Base-by-base conservation (phyloP, 768 basidiomycete genomes). In the Mycena belliarum region DNA sequence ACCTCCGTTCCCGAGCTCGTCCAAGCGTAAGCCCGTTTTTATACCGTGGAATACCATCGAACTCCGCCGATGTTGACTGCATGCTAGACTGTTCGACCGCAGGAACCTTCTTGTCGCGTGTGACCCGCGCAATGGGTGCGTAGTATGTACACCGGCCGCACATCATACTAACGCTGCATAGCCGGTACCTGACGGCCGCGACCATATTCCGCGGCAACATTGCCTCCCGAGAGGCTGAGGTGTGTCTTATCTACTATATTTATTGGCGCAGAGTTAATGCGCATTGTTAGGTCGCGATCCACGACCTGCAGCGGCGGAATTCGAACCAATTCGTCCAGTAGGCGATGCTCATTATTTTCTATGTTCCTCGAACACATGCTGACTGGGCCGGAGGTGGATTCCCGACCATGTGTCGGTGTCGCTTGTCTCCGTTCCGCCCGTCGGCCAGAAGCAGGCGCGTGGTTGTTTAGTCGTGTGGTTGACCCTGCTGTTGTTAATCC, bases 391-490 rank as follows among this genome's bases (percentile, higher is more conserved):
- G 53, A 91, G 88, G 65, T 93, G 92, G 93, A 93, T 94, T 63
- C 92, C 92, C 8, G 93, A 93, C 71, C 93, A 94, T 61, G 87
- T 94, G 10, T 93, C 91, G 0, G 85, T 92, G 18, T 89, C 91
- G 0, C 72, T 93, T 47, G 91, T 91, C 59, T 86, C 87, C 3
- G 88, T 93, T 1, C 91, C 92, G 6, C 92, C 92, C 25, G 87
- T 91, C 12, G 92, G 91, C 26, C 85, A 91, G 64, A 79, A 79
- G 54, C 82, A 85, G 75, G 87, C 85, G 65, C 52, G 79, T 72
- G 4, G 16, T 7, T 33, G 10, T 23, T 35, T 8, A n/a, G n/a
- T n/a, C n/a, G n/a, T n/a, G n/a, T n/a, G n/a, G n/a, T n/a, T n/a
- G n/a, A n/a, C n/a, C n/a, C n/a, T n/a, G n/a, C 33, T 35, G 33